Conservation (phyloP, 2,329 filamentous ascomycete genomes). For the Fusarium sp. region DNA sequence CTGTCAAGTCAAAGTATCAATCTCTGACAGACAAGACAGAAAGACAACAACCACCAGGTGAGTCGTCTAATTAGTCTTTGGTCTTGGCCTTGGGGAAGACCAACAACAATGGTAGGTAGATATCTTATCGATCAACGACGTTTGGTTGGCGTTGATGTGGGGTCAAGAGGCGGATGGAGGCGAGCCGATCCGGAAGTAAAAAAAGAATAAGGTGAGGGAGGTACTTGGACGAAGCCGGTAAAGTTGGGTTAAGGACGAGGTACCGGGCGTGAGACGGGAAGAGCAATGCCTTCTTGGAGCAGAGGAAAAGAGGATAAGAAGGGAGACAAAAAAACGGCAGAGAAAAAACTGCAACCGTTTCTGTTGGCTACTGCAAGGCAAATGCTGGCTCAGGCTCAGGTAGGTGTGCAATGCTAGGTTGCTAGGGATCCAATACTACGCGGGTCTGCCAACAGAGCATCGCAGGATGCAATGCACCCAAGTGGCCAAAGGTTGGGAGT, state of each 20-base stretch:
- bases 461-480: slow-evolving; percentile 47
- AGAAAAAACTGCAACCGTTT: slow-evolving; percentile 36
- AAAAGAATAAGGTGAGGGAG: slow-evolving; percentile 10
- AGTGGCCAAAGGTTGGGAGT: slow-evolving; percentile 39
- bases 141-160: slow-evolving; percentile 43
- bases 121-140: slow-evolving; percentile 44
- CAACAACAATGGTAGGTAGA: slow-evolving; percentile 21
- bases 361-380: slow-evolving; percentile 36
- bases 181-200: slow-evolving; percentile 29
- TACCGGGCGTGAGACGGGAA: slow-evolving; percentile 19
- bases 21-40: background rate
- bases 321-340: slow-evolving; percentile 41
- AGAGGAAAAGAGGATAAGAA: slow-evolving; percentile 29
- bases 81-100: slow-evolving; percentile 13
- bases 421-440: slow-evolving; percentile 38
- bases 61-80: background rate
- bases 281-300: slow-evolving; percentile 19
- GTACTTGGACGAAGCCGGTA: slow-evolving; percentile 20
- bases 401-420: slow-evolving; percentile 25
- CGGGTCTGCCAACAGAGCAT: slow-evolving; percentile 48
- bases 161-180: slow-evolving; percentile 35
- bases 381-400: slow-evolving; percentile 39
- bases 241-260: slow-evolving; percentile 23
- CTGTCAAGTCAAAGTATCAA: slow-evolving; percentile 8
- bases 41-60: background rate